Evolutionary conservation across 345 rosid species (phyloP).

Genomic region (Erodium maritimum): DNA sequence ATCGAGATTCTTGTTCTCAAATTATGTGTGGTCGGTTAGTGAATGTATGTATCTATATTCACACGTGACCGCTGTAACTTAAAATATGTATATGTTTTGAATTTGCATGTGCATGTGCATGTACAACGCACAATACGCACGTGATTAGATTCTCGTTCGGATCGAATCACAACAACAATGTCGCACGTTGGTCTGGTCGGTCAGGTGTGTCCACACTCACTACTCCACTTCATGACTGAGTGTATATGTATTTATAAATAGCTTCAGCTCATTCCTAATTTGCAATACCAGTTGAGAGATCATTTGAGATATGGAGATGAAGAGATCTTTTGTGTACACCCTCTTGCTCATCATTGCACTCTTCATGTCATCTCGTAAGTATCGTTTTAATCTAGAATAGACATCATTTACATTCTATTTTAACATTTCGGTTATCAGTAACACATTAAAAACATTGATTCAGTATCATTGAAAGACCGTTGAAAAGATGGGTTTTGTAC

Average conservation of each 20-base stretch:
- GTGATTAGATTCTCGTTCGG: background rate
- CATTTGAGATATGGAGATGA: background rate
- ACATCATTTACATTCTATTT: too few relatives aligned
- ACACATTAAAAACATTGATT: too few relatives aligned
- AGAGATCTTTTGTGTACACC: background rate
- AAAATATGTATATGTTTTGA: too few relatives aligned
- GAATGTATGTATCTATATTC: too few relatives aligned
- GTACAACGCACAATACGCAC: background rate
- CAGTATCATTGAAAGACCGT: too few relatives aligned
- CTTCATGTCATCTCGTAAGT: background rate
- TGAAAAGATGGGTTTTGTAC: too few relatives aligned
- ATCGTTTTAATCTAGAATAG: background rate
- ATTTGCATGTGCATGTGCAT: too few relatives aligned
- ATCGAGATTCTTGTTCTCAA: too few relatives aligned
- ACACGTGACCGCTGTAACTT: too few relatives aligned
- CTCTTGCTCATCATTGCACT: background rate
- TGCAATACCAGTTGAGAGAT: background rate
- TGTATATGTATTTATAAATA: too few relatives aligned
- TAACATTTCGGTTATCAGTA: too few relatives aligned
- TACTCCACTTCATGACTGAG: background rate
- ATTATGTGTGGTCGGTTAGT: too few relatives aligned
- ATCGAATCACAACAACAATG: background rate
- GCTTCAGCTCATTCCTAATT: background rate
- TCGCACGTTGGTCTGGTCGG: background rate
- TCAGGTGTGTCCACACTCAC: background rate